Conservation (phyloP, 306 rosid genomes). For the Trifolium dubium region DNA sequence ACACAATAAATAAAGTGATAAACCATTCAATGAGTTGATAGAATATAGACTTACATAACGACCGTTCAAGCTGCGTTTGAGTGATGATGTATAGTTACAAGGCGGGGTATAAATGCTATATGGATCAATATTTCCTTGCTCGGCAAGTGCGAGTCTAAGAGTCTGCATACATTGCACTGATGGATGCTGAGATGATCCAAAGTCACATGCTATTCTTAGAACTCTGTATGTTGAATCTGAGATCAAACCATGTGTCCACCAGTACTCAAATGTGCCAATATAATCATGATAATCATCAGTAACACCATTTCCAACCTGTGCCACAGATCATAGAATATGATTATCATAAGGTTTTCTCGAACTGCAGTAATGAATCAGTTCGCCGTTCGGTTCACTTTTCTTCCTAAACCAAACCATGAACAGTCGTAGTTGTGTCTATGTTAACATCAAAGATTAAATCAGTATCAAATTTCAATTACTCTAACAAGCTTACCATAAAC, state of each 20-base stretch:
- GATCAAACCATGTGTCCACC: slow-evolving; percentile 97
- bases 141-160: slow-evolving; percentile 57
- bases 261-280: slow-evolving; percentile 85
- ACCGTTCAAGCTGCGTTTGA: slow-evolving; percentile 67
- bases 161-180: slow-evolving; percentile 68
- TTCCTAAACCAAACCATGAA: not conserved
- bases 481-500: slow-evolving; percentile 70
- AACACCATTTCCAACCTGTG: slow-evolving; percentile 95
- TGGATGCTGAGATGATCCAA: slow-evolving; percentile 79
- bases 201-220: slow-evolving; percentile 64
- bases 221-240: slow-evolving; percentile 83
- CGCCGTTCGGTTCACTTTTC: not conserved
- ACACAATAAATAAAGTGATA: not conserved
- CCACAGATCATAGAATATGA: slow-evolving; percentile 24
- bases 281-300: slow-evolving; percentile 89
- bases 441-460: not conserved
- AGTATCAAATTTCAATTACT: not conserved
- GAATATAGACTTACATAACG: slow-evolving; percentile 73
- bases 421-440: not conserved
- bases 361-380: no score
- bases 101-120: slow-evolving; percentile 85
- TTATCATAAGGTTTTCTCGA: not conserved
- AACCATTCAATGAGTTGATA: not conserved
- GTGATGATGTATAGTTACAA: slow-evolving; percentile 65
- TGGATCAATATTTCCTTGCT: slow-evolving; percentile 90